These are phyloP conservation scores for Chalaropsis thielavioides DNA, from an alignment of 2,329 filamentous ascomycete species.

Conservation along the genomic window DNA sequence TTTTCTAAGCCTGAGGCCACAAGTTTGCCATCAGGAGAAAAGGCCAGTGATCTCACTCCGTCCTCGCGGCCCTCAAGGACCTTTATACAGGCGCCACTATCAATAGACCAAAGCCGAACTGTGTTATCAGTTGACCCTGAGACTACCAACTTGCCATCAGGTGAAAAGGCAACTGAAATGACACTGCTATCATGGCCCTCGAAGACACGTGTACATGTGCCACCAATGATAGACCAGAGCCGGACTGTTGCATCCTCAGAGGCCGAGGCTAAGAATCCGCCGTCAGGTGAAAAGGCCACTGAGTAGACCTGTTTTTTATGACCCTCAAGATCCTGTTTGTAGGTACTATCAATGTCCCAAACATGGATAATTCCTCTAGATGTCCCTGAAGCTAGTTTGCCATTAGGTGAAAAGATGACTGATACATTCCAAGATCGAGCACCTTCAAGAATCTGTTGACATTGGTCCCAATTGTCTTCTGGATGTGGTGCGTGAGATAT, in stretches of 20 bases:
- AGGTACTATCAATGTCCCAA: not conserved
- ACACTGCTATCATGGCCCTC: not conserved
- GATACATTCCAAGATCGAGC: not conserved
- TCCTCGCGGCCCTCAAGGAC: not conserved
- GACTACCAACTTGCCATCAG: too few relatives aligned
- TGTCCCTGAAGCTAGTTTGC: not conserved
- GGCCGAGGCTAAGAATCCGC: not conserved
- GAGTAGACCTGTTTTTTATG: conserved; percentile 2
- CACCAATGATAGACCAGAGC: conserved; percentile 4
- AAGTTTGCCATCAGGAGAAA: not conserved
- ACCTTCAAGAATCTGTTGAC: not conserved
- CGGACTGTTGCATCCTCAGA: conserved; percentile 6
- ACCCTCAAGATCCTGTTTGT: not conserved
- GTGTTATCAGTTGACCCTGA: not conserved
- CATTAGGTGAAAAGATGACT: conserved; percentile 8
- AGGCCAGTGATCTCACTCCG: not conserved
- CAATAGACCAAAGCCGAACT: not conserved
- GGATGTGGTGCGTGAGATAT: not conserved
- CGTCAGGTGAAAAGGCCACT: conserved; percentile 13
- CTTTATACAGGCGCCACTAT: not conserved
- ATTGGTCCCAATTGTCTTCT: not conserved
- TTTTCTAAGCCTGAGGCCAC: not conserved
- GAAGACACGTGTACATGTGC: not conserved
- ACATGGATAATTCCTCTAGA: not conserved
- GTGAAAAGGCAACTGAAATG: not conserved